phyloP scores from a whole-genome alignment of 176 grass and related monocot species.

The Eragrostis curvula region DNA sequence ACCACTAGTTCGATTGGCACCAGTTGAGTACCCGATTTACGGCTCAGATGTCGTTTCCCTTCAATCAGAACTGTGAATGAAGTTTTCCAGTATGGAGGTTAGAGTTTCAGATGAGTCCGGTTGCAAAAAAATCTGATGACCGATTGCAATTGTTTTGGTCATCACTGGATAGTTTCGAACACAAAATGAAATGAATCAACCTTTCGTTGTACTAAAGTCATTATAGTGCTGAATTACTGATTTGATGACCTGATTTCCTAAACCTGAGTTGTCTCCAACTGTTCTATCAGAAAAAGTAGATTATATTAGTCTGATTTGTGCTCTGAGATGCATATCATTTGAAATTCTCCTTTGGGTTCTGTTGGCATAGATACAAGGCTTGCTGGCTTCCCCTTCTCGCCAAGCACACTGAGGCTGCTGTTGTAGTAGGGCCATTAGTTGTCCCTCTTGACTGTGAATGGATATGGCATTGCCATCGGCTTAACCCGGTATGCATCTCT shows the following conservation, averaged over 20 bases:
- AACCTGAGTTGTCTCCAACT: background rate
- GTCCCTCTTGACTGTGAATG: constrained; percentile 89
- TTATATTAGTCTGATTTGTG: background rate
- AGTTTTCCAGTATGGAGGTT: background rate
- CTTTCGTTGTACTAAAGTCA: background rate
- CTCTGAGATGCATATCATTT: background rate
- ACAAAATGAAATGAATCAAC: background rate
- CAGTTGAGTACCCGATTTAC: too few relatives aligned
- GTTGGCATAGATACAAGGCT: constrained; percentile 66
- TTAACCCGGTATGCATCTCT: constrained; percentile 74
- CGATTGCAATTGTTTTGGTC: background rate
- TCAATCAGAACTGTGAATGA: background rate
- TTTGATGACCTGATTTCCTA: background rate
- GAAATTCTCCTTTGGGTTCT: background rate
- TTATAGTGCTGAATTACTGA: too few relatives aligned
- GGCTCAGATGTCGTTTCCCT: too few relatives aligned
- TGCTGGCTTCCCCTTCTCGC: constrained; percentile 93
- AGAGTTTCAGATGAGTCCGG: background rate
- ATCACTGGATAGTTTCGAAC: background rate
- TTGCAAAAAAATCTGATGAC: background rate
- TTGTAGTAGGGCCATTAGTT: constrained; percentile 61
- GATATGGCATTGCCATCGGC: constrained; percentile 97
- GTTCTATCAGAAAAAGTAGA: background rate
- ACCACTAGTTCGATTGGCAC: background rate
- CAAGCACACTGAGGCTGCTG: constrained; percentile 56